Evolutionary conservation across 2,329 filamentous ascomycete genomes (phyloP).

Genomic region (Calonectria honghensis): DNA sequence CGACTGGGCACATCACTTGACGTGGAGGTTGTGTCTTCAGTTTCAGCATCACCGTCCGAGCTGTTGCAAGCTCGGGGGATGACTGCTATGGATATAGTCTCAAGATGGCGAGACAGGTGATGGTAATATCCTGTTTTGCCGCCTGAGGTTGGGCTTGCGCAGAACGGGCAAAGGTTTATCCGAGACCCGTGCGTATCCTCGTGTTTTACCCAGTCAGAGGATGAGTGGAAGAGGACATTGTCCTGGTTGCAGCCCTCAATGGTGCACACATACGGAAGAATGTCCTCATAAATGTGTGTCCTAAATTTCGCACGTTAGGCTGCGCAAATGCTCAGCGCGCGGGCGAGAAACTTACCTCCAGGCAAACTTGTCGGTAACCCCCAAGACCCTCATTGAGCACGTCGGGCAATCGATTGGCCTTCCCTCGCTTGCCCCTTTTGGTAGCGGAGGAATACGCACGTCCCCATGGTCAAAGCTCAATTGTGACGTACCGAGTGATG

Average conservation of each 20-base stretch:
- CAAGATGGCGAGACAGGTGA: constrained; percentile 29
- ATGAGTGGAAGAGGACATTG: constrained; percentile 8
- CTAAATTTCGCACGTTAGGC: neutral
- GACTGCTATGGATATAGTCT: constrained; percentile 29
- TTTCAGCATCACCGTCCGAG: constrained; percentile 19
- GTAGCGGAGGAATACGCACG: constrained; percentile 27
- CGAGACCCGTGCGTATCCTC: constrained; percentile 21
- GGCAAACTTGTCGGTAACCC: neutral
- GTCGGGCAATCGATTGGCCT: constrained; percentile 19
- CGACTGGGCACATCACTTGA: constrained; percentile 18
- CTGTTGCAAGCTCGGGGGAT: constrained; percentile 21
- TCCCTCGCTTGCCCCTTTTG: constrained; percentile 17
- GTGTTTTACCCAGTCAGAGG: constrained; percentile 9
- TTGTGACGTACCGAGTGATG: constrained; percentile 20
- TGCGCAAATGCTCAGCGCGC: neutral
- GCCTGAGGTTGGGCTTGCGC: constrained; percentile 21
- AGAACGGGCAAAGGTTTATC: constrained; percentile 11
- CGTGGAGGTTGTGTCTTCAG: constrained; percentile 25
- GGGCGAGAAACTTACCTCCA: constrained; percentile 13
- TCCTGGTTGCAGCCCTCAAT: neutral
- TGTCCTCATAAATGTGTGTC: neutral
- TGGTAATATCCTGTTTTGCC: constrained; percentile 27
- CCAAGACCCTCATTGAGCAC: constrained; percentile 11
- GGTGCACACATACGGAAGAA: constrained; percentile 23
- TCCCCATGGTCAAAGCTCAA: constrained; percentile 23